Evolutionary conservation across 257 asterid species (phyloP).

Genomic region (Forsythia suspensa): DNA sequence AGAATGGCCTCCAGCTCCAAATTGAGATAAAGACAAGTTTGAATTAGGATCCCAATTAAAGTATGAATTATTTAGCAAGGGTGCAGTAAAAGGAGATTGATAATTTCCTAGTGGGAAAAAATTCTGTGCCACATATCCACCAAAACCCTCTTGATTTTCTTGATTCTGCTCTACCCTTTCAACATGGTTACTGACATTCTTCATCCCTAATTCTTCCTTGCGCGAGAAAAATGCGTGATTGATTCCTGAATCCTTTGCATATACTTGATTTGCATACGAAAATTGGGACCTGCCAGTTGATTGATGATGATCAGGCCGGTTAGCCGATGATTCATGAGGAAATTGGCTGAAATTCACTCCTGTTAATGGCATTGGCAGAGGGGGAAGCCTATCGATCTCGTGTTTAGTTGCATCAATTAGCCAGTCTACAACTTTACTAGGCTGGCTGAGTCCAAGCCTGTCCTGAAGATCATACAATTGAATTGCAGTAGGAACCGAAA

Average conservation of each 20-base stretch:
- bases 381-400: conserved; percentile 71
- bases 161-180: conserved; percentile 25
- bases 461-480: conserved; percentile 76
- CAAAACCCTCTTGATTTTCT: conserved; percentile 31
- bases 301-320: background rate
- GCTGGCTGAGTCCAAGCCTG: conserved; percentile 64
- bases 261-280: background rate
- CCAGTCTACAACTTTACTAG: conserved; percentile 84
- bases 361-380: conserved; percentile 47
- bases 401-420: conserved; percentile 49
- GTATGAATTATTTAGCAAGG: conserved; percentile 32
- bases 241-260: background rate
- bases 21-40: conserved; percentile 49
- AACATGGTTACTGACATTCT: conserved; percentile 8
- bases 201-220: conserved; percentile 16
- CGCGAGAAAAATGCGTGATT: background rate
- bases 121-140: conserved; percentile 40
- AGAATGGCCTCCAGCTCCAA: conserved; percentile 38
- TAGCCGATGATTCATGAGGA: conserved; percentile 19
- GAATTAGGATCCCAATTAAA: conserved; percentile 52
- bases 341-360: conserved; percentile 23
- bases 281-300: conserved; percentile 13
- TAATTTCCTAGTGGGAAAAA: conserved; percentile 43
- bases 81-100: conserved; percentile 34
- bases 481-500: conserved; percentile 71